Percentiles rank a stretch among this genome's conserved stretches.
Conservation (phyloP, 164 flowering plant species). For the Chimonanthus praecox region DNA sequence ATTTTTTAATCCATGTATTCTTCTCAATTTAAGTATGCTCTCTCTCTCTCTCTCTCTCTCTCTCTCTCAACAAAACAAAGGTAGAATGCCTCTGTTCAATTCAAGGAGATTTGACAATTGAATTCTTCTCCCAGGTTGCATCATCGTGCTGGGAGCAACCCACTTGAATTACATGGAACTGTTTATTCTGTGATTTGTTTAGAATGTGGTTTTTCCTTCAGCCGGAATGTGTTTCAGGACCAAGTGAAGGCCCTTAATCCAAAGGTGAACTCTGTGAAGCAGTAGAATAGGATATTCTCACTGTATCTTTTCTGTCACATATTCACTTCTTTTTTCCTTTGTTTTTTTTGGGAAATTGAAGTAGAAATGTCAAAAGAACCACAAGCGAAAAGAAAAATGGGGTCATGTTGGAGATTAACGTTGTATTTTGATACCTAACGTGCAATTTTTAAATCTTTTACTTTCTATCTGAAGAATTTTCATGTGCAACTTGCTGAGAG, state of each 20-base stretch:
- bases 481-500: not conserved
- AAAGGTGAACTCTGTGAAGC: slow-evolving; percentile 43
- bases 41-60: too few species aligned
- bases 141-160: slow-evolving; percentile 92
- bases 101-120: slow-evolving; percentile 1
- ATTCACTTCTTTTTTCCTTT: too few species aligned
- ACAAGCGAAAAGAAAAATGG: not conserved
- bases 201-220: slow-evolving; percentile 62
- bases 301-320: too few species aligned
- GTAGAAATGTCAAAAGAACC: not conserved
- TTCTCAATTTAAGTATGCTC: too few species aligned
- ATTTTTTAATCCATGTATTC: too few species aligned
- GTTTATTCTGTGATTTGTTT: slow-evolving; percentile 82
- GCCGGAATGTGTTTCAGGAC: slow-evolving; percentile 72
- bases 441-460: too few species aligned
- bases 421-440: too few species aligned
- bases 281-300: too few species aligned
- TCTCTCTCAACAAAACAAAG: too few species aligned
- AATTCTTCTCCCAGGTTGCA: slow-evolving; percentile 56
- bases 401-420: too few species aligned
- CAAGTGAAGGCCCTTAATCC: slow-evolving; percentile 81
- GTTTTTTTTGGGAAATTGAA: too few species aligned
- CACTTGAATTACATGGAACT: slow-evolving; percentile 94
- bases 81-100: not conserved
- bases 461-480: not conserved